Base-by-base conservation (phyloP, 2,329 filamentous ascomycete species). In the Podosphaera xanthii region DNA sequence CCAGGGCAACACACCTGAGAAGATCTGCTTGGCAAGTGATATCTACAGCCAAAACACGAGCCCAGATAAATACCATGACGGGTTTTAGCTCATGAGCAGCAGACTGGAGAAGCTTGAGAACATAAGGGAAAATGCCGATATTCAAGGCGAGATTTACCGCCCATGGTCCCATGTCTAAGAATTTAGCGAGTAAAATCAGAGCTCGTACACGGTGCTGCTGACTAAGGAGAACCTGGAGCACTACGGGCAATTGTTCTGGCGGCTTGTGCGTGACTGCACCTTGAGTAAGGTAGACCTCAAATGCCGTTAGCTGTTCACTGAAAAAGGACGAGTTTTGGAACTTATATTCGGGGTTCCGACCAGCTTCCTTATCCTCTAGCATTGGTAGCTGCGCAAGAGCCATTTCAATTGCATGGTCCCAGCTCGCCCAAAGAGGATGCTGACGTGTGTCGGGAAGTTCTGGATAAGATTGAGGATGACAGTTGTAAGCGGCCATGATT, bases 61-160 rank as follows among this genome's bases (percentile, higher is more conserved):
- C 90, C 92, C 92, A 98, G 63, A 98, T 98, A 71, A 97, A 98
- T 4, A 98, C 90, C 92, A 98, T 97, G 61, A 97, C 90, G 0
- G 92, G 91, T 68, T 97, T 97, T 62, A 98, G 74, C 70, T 98
- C 92, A 54, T 88, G 80, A 0, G 92, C 92, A 54, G 94, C 91
- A 3, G 92, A 97, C 70, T 98, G 92, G 22, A 98, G 75, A 34
- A 98, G 76, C 72, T 98, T 98, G 40, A 98, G 75, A n/a, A 98
- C 92, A 68, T 98, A 98, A 0, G 92, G 92, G 71, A 98, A 98
- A 62, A 98, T 98, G 33, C 92, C 92, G 62, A 98, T 98, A 70
- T 90, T 96, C 14, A 98, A 77, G 14, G 92, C 92, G 48, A 98
- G 80, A 70, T 97, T 92, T n/a, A 98, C 92, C 36, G 92, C 94